A percentile compares a stretch with the other conserved stretches of the same genome.
phyloP scores from a whole-genome alignment of 148 eudicot species.

The Chenopodium album region DNA sequence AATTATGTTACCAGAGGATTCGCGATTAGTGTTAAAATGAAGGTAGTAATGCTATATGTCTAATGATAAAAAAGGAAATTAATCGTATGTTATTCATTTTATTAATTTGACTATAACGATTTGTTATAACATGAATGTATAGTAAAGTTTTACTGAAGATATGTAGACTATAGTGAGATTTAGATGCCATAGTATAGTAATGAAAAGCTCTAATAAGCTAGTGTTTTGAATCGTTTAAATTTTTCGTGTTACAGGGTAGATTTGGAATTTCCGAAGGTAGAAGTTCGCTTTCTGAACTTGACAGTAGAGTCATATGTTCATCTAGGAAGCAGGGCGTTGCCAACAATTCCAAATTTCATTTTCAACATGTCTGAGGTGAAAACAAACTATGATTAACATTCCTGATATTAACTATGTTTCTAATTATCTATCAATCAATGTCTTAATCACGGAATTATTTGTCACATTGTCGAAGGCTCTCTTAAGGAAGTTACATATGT shows the following conservation, averaged over 20 bases:
- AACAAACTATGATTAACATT: neutral
- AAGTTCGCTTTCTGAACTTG: constrained; percentile 85
- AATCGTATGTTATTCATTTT: no score
- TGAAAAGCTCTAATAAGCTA: neutral
- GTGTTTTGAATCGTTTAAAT: neutral
- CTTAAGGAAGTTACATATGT: constrained; percentile 67
- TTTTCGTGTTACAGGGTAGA: constrained; percentile 61
- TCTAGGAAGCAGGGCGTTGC: constrained; percentile 93
- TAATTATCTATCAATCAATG: neutral
- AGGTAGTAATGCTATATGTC: no score
- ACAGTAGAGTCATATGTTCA: constrained; percentile 72
- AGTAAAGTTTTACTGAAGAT: no score
- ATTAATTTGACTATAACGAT: no score
- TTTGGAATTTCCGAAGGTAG: constrained; percentile 76
- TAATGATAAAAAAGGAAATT: no score
- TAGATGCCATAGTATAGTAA: no score
- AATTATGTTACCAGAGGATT: no score
- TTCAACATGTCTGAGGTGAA: constrained; percentile 88
- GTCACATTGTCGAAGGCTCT: constrained; percentile 53
- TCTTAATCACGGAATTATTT: neutral
- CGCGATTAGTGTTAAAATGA: no score
- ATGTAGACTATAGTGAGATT: no score
- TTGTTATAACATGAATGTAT: no score
- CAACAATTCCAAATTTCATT: constrained; percentile 87
- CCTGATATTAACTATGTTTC: neutral